These are phyloP conservation scores for Drechslerella stenobrocha DNA, from an alignment of 2,329 filamentous ascomycete genomes.

Conservation along the genomic window DNA sequence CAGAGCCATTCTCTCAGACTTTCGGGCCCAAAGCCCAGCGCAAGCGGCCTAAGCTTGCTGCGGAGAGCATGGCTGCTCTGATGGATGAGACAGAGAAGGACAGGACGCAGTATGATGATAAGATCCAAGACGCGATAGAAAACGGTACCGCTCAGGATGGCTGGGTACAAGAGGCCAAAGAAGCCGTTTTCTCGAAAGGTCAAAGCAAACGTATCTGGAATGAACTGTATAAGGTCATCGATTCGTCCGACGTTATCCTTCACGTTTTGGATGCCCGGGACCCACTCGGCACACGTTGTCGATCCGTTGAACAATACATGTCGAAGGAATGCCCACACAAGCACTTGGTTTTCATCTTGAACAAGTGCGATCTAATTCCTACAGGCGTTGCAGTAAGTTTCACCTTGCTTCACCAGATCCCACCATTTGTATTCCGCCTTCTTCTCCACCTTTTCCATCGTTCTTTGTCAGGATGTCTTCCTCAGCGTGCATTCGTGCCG, in stretches of 20 bases:
- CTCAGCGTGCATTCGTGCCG: slow-evolving; percentile 32
- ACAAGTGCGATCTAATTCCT: slow-evolving; percentile 91
- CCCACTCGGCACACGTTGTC: slow-evolving; percentile 84
- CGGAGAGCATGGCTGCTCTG: slow-evolving; percentile 78
- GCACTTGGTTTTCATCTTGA: slow-evolving; percentile 84
- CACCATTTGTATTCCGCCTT: slow-evolving; percentile 51
- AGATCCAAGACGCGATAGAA: slow-evolving; percentile 57
- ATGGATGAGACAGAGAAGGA: slow-evolving; percentile 77
- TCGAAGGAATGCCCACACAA: slow-evolving; percentile 93
- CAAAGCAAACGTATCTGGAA: slow-evolving; percentile 97
- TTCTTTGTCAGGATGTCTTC: slow-evolving; percentile 65
- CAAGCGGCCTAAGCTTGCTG: slow-evolving; percentile 86
- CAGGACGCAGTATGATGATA: slow-evolving; percentile 78
- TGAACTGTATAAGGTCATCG: slow-evolving; percentile 79
- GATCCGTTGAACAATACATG: slow-evolving; percentile 89
- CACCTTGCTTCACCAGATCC: slow-evolving; percentile 14
- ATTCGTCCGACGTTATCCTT: slow-evolving; percentile 94
- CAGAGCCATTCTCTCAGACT: slow-evolving; percentile 79
- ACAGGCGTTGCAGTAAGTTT: slow-evolving; percentile 90
- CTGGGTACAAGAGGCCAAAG: slow-evolving; percentile 67
- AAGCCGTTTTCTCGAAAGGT: slow-evolving; percentile 90
- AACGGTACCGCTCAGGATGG: slow-evolving; percentile 55
- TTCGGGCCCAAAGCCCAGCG: slow-evolving; percentile 93
- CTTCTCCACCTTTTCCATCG: slow-evolving; percentile 62
- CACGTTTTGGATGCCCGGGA: slow-evolving; percentile 90